phyloP scores from a whole-genome alignment of 192 early-diverging fungal species.

The Coemansia sp. region DNA sequence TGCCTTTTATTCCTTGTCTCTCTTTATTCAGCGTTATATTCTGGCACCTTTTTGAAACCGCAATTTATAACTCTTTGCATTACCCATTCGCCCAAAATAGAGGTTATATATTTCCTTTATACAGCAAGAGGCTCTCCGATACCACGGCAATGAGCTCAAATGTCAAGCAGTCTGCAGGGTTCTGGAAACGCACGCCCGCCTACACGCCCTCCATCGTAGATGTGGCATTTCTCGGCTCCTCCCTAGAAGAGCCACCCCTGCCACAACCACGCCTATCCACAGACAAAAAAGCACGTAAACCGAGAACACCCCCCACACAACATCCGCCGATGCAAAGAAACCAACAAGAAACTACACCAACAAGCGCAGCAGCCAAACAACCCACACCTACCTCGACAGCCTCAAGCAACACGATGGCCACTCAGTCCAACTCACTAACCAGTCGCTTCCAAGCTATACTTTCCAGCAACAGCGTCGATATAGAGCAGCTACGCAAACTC shows the following conservation, averaged over 20 bases:
- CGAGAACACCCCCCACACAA: not conserved
- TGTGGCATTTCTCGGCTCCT: slow-evolving; percentile 1
- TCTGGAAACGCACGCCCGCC: slow-evolving; percentile 38
- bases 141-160: slow-evolving; percentile 21
- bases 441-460: slow-evolving; percentile 60
- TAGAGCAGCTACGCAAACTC: slow-evolving; percentile 71
- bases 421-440: not conserved
- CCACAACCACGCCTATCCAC: too few species aligned
- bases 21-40: too few species aligned
- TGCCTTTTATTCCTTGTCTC: too few species aligned
- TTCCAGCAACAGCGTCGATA: slow-evolving; percentile 61
- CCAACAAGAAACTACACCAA: not conserved
- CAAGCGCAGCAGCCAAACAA: not conserved
- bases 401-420: not conserved
- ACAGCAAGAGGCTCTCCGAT: too few species aligned
- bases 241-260: not conserved
- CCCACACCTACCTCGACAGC: not conserved
- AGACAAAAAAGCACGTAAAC: not conserved
- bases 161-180: slow-evolving; percentile 12
- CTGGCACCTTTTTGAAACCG: too few species aligned
- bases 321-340: not conserved
- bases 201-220: slow-evolving; percentile 26
- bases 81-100: too few species aligned
- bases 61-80: too few species aligned
- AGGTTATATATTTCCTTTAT: too few species aligned